A percentile compares a stretch with the other conserved stretches of the same genome.
Evolutionary conservation across 2,329 filamentous ascomycete species (phyloP).

Genomic region (Sporothrix protearum): DNA sequence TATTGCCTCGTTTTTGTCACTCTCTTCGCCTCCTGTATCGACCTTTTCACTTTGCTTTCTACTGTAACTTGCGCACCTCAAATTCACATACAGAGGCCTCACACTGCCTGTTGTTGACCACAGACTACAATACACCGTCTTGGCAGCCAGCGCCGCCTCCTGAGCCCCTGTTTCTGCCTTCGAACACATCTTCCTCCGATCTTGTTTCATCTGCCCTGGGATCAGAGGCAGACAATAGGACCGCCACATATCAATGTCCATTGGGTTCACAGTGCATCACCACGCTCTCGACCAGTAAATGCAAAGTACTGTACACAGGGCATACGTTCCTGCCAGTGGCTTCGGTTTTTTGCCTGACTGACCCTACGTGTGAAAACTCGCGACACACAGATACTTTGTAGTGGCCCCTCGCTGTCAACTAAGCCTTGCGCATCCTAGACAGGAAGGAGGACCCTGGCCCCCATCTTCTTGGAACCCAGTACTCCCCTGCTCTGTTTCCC

Average conservation of each 20-base stretch:
- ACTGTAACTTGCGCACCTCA: not conserved
- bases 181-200: slow-evolving; percentile 17
- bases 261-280: not conserved
- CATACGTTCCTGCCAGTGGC: not conserved
- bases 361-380: not conserved
- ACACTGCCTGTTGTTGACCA: not conserved
- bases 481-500: not conserved
- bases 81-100: not conserved
- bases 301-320: not conserved
- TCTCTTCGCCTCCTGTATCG: not conserved
- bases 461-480: slow-evolving; percentile 9
- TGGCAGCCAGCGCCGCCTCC: slow-evolving; percentile 16
- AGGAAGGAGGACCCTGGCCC: slow-evolving; percentile 14
- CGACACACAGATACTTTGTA: slow-evolving; percentile 9
- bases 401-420: not conserved
- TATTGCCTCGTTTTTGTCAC: not conserved
- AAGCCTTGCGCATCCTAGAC: slow-evolving; percentile 19
- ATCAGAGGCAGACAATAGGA: not conserved
- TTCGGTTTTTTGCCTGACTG: not conserved
- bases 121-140: slow-evolving; percentile 2
- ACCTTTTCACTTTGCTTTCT: not conserved
- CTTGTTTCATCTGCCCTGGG: slow-evolving; percentile 22
- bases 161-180: slow-evolving; percentile 24
- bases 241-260: not conserved
- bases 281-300: not conserved